Evolutionary conservation across 495 filamentous ascomycete genomes (phyloP).

Genomic region (Aspergillus ostianus): DNA sequence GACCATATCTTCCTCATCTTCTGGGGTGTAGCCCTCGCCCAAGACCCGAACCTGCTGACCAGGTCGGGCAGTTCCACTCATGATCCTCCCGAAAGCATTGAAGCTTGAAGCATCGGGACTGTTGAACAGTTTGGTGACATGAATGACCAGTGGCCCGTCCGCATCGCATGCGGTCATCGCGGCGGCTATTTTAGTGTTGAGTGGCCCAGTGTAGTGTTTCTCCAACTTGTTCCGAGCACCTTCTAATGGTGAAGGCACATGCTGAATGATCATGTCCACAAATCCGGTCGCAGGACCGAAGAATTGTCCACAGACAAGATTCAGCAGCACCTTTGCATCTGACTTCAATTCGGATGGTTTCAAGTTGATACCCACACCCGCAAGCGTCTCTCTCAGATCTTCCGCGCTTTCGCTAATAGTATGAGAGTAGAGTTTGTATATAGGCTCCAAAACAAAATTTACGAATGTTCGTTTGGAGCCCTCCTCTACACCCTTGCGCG

Average conservation of each 20-base stretch:
- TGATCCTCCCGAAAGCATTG: constrained; percentile 83
- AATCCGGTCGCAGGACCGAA: constrained; percentile 88
- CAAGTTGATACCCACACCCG: constrained; percentile 73
- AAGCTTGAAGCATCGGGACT: constrained; percentile 84
- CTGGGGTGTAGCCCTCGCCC: constrained; percentile 91
- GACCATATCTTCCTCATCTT: constrained; percentile 98
- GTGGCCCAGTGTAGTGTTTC: constrained; percentile 90
- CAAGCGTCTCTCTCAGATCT: constrained; percentile 78
- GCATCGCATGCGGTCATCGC: constrained; percentile 81
- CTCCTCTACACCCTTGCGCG: constrained; percentile 79
- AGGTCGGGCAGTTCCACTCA: constrained; percentile 87
- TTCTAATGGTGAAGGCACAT: constrained; percentile 83
- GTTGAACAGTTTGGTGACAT: constrained; percentile 91
- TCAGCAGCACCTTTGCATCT: constrained; percentile 85
- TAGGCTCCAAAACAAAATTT: constrained; percentile 90
- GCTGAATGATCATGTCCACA: constrained; percentile 91
- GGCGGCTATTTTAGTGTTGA: constrained; percentile 79
- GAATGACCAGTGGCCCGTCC: constrained; percentile 85
- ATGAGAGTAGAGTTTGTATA: constrained; percentile 97
- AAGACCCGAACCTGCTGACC: constrained; percentile 84
- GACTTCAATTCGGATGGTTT: constrained; percentile 90
- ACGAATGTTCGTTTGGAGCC: constrained; percentile 84
- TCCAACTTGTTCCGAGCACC: constrained; percentile 74
- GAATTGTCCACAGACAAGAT: constrained; percentile 90
- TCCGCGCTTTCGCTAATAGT: constrained; percentile 89